Evolutionary conservation across 495 filamentous ascomycete genomes (phyloP), one percentile per base, ranked within the genome.

Genomic region (Pyronema omphalodes): DNA sequence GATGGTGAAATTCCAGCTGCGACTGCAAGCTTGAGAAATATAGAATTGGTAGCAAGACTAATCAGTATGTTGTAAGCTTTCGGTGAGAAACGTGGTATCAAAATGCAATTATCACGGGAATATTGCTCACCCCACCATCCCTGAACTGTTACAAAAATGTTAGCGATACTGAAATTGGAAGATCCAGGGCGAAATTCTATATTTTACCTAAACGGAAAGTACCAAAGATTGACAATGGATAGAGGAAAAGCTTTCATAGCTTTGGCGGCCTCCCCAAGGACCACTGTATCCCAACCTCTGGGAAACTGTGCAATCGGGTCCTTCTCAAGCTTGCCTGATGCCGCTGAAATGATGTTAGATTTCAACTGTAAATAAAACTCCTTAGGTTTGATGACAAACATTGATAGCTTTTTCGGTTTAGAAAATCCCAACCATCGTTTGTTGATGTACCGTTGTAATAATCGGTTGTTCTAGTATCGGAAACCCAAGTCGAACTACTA

Each of bases 141-240:
- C 60, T 34, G 60, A 48, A 9, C 60, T 63, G 19, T 18, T 14
- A 29, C 23, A 29, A 29, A 1, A 29, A 29, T 29, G 23, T 51
- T 48, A 37, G 9, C 11, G 48, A 48, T 34, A 35, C 35, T 40
- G 33, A 44, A 19, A 6, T 37, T 58, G 12, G 40, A 17, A 44
- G 29, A 51, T 45, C 9, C 29, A 36, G 34, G 17, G 19, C 15
- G 15, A 46, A 51, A 35, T n/a, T 7, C 37, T 19, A 44, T 36
- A 19, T 18, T 51, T n/a, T 56, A 62, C 60, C 61, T 60, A 17
- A 63, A 63, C 0, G 61, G 61, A 57, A 63, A 63, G 59, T 53
- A 11, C 59, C 35, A 12, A 63, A 35, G 18, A 58, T 46, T 1
- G 60, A 59, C 33, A 63, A 54, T 6, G 61, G 61, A 18, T 41